These are phyloP conservation scores for Tolypocladium nubicola DNA, from an alignment of 2,329 filamentous ascomycete species.

Conservation along the genomic window DNA sequence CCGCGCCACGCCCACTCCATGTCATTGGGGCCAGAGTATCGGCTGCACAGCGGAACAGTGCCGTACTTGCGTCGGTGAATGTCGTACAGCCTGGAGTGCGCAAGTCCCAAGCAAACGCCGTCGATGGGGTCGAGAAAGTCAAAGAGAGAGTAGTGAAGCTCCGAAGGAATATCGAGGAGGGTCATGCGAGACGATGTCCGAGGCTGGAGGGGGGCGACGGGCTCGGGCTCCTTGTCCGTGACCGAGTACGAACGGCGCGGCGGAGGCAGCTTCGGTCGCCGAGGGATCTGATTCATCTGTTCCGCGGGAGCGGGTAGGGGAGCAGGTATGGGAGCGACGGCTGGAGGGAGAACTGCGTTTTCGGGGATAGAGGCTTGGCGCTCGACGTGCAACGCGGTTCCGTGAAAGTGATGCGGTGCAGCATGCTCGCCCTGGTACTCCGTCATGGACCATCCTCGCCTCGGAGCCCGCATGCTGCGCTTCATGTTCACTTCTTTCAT, in stretches of 20 bases:
- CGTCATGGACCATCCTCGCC: constrained; percentile 35
- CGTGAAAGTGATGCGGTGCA: constrained; percentile 10
- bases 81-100: constrained; percentile 45
- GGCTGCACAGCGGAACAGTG: constrained; percentile 42
- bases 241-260: constrained; percentile 49
- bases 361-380: constrained; percentile 24
- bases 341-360: constrained; percentile 12
- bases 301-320: constrained; percentile 2
- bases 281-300: constrained; percentile 13
- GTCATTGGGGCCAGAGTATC: constrained; percentile 50
- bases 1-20: constrained; percentile 55
- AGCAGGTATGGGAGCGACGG: constrained; percentile 6
- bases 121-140: constrained; percentile 55
- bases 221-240: constrained; percentile 50
- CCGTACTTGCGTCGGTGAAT: constrained; percentile 48
- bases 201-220: constrained; percentile 32
- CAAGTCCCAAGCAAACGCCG: constrained; percentile 50
- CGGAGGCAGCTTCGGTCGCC: constrained; percentile 27
- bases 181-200: constrained; percentile 33
- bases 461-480: constrained; percentile 25
- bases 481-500: constrained; percentile 26
- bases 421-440: constrained; percentile 27
- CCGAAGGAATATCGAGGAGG: constrained; percentile 43
- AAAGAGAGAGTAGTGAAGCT: constrained; percentile 50
- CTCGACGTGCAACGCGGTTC: constrained; percentile 12